phyloP scores from a whole-genome alignment of 345 rosid genomes.

The Eucalyptus fibrosa region DNA sequence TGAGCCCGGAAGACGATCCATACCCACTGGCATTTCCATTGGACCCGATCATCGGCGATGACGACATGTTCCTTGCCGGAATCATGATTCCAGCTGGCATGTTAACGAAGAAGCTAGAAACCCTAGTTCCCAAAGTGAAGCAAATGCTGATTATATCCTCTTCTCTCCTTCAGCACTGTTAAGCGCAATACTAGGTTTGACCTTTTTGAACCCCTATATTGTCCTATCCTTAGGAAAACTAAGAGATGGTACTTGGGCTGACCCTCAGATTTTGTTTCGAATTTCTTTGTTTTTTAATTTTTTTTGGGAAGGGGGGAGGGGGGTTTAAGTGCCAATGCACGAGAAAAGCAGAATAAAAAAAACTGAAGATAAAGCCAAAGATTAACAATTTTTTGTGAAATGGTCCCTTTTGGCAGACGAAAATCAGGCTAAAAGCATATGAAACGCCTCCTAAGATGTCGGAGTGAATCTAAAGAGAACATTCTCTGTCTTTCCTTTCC shows the following conservation, averaged over 20 bases:
- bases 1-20: constrained; percentile 39
- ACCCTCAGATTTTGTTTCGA: neutral
- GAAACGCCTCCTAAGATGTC: neutral
- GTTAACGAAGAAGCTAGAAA: constrained; percentile 1
- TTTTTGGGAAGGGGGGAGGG: neutral
- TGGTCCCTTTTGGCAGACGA: neutral
- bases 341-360: neutral
- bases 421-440: neutral
- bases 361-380: neutral
- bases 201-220: neutral
- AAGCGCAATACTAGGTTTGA: neutral
- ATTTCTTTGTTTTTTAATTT: neutral
- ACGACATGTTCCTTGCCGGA: constrained; percentile 46
- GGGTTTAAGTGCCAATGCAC: neutral
- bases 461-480: neutral
- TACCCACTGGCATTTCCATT: constrained; percentile 26
- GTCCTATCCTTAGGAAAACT: neutral
- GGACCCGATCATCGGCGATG: constrained; percentile 29
- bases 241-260: neutral
- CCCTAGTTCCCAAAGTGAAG: neutral
- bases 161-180: neutral
- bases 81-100: constrained; percentile 57
- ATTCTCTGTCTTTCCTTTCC: neutral
- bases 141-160: neutral
- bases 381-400: neutral